phyloP scores from a whole-genome alignment of 768 basidiomycete genomes.

The Kwoniella pini region DNA sequence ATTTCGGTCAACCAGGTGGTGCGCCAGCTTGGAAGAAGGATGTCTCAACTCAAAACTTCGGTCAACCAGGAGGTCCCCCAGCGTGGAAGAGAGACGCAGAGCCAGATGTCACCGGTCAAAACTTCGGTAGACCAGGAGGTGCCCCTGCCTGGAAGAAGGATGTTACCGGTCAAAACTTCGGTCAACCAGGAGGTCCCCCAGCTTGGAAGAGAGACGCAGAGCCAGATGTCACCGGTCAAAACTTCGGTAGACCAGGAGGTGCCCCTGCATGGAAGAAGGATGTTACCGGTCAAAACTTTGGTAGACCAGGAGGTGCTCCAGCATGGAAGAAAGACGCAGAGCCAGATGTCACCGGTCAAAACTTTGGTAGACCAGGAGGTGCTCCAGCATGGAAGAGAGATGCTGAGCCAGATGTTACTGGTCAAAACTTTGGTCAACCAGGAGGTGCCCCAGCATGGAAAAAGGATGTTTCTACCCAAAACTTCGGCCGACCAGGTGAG shows the following conservation, averaged over 20 bases:
- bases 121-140: slow-evolving; percentile 9
- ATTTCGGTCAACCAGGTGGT: slow-evolving; percentile 9
- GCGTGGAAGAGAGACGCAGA: slow-evolving; percentile 25
- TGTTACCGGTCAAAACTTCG: neutral
- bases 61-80: slow-evolving; percentile 5
- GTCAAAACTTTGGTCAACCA: neutral
- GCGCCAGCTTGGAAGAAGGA: neutral
- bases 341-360: slow-evolving; percentile 15
- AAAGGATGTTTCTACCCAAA: slow-evolving; percentile 14
- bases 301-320: slow-evolving; percentile 19
- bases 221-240: slow-evolving; percentile 10
- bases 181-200: slow-evolving; percentile 6
- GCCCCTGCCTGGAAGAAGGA: neutral
- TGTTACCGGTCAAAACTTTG: slow-evolving; percentile 10
- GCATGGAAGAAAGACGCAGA: slow-evolving; percentile 40
- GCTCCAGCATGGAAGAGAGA: slow-evolving; percentile 19
- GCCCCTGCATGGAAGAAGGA: slow-evolving; percentile 30
- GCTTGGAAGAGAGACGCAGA: slow-evolving; percentile 24
- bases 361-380: slow-evolving; percentile 16
- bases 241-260: slow-evolving; percentile 13
- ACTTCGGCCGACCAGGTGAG: slow-evolving; percentile 8
- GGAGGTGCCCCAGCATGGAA: slow-evolving; percentile 19
- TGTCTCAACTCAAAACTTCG: too few relatives aligned
- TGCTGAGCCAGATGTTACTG: slow-evolving; percentile 7
- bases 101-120: slow-evolving; percentile 25